Evolutionary conservation across 169 alveolate genomes (phyloP).

Genomic region (Plasmodium sp.): DNA sequence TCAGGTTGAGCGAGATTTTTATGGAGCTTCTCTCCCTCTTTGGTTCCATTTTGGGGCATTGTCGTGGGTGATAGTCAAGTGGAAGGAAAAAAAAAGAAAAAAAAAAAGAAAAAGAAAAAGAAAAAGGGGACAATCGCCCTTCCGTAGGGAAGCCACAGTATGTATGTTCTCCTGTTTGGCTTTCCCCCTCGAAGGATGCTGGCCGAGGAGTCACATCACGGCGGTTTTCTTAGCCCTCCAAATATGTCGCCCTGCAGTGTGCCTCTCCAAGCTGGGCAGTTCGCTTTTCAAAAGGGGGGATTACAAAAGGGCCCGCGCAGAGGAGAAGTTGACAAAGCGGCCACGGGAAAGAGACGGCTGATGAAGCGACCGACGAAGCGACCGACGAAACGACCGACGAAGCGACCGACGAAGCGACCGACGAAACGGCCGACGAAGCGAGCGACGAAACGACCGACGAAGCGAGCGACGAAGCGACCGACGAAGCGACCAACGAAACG

Average conservation of each 20-base stretch:
- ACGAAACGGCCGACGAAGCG: too few relatives aligned
- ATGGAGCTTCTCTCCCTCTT: slow-evolving; percentile 8
- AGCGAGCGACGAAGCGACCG: too few relatives aligned
- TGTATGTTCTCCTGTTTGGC: neutral
- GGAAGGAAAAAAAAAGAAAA: neutral
- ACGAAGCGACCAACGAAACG: too few relatives aligned
- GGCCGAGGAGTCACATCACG: neutral
- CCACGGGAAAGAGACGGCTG: neutral
- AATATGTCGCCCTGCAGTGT: neutral
- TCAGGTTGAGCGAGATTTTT: slow-evolving; percentile 42
- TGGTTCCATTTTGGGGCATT: neutral
- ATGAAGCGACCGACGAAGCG: too few relatives aligned
- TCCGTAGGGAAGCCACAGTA: neutral
- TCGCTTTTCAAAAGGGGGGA: neutral
- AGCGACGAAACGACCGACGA: too few relatives aligned
- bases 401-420: too few relatives aligned
- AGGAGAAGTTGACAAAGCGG: neutral
- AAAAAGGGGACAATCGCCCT: neutral
- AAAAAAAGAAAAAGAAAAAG: too few relatives aligned
- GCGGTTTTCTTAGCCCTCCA: neutral
- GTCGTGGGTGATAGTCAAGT: neutral
- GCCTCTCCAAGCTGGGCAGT: neutral
- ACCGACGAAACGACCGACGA: too few relatives aligned
- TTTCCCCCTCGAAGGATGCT: too few relatives aligned
- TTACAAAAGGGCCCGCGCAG: neutral